These are phyloP conservation scores for Phyllostachys edulis DNA, from an alignment of 176 grass and related monocot species.

Conservation along the genomic window DNA sequence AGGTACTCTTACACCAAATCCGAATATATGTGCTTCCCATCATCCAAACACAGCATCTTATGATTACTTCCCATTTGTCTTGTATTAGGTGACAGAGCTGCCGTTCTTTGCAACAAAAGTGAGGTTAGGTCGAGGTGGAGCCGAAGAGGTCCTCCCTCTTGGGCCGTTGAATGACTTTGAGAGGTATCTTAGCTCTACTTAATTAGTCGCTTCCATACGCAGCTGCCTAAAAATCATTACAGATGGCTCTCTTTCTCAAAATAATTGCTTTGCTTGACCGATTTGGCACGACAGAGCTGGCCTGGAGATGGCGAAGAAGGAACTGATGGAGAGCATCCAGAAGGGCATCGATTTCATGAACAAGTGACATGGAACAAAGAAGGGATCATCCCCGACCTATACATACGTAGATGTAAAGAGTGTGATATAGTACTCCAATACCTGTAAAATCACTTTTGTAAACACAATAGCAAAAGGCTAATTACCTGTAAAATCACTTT, in stretches of 20 bases:
- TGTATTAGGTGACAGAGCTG: conserved; percentile 78
- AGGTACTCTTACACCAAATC: conserved; percentile 39
- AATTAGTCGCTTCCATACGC: neutral
- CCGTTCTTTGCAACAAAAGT: conserved; percentile 90
- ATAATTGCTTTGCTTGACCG: neutral
- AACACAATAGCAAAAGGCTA: neutral
- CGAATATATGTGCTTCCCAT: neutral
- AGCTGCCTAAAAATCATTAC: neutral
- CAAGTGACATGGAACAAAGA: conserved; percentile 43
- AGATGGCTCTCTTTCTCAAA: neutral
- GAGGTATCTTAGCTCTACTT: conserved; percentile 47
- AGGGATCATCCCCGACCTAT: neutral
- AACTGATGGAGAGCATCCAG: conserved; percentile 73
- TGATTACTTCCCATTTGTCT: neutral
- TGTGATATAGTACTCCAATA: conserved; percentile 26
- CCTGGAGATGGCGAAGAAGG: conserved; percentile 90
- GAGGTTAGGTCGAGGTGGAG: conserved; percentile 72
- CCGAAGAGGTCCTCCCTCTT: conserved; percentile 84
- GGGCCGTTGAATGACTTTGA: conserved; percentile 92
- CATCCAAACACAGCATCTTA: neutral
- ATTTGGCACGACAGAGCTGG: conserved; percentile 52
- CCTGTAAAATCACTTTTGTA: conserved; percentile 5
- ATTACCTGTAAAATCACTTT: conserved; percentile 2
- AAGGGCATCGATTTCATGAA: conserved; percentile 77
- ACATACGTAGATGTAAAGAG: conserved; percentile 29